Evolutionary conservation across 2,329 filamentous ascomycete species (phyloP).

Genomic region (Epicoccum sorghinum): DNA sequence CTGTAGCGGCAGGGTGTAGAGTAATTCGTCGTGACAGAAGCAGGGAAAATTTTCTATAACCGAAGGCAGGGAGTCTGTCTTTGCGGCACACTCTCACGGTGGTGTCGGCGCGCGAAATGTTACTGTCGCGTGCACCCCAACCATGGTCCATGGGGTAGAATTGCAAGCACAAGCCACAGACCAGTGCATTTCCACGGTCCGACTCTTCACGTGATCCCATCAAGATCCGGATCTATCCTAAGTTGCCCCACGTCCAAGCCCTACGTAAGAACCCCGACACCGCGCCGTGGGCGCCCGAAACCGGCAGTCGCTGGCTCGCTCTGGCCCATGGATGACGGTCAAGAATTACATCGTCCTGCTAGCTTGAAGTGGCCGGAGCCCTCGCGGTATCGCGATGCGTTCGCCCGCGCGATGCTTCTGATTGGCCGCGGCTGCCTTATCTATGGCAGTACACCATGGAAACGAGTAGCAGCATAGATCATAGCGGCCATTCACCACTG

Average conservation of each 20-base stretch:
- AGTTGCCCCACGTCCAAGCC: conserved; percentile 13
- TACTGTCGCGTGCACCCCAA: conserved; percentile 4
- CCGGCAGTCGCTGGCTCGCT: conserved; percentile 21
- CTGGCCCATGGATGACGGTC: conserved; percentile 28
- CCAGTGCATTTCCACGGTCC: conserved; percentile 11
- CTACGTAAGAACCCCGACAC: conserved; percentile 15
- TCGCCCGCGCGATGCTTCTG: conserved; percentile 27
- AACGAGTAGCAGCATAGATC: conserved; percentile 35
- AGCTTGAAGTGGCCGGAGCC: conserved; percentile 26
- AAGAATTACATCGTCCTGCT: conserved; percentile 32
- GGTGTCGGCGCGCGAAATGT: conserved; percentile 4
- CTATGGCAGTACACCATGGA: conserved; percentile 41
- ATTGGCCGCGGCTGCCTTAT: conserved; percentile 44
- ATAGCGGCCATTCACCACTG: conserved; percentile 36
- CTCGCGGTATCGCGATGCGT: conserved; percentile 30
- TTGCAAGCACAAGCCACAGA: conserved; percentile 3
- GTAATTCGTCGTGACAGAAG: conserved; percentile 11
- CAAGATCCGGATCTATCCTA: too few species aligned
- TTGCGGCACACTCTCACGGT: conserved; percentile 2
- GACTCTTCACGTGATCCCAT: conserved; percentile 9
- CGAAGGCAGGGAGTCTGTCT: background rate
- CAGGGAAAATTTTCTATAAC: background rate
- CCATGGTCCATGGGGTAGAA: too few species aligned
- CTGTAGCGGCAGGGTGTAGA: conserved; percentile 10
- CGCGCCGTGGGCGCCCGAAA: conserved; percentile 19